Base-by-base conservation (phyloP, 2,329 filamentous ascomycete genomes). In the Xylariaceae sp. region DNA sequence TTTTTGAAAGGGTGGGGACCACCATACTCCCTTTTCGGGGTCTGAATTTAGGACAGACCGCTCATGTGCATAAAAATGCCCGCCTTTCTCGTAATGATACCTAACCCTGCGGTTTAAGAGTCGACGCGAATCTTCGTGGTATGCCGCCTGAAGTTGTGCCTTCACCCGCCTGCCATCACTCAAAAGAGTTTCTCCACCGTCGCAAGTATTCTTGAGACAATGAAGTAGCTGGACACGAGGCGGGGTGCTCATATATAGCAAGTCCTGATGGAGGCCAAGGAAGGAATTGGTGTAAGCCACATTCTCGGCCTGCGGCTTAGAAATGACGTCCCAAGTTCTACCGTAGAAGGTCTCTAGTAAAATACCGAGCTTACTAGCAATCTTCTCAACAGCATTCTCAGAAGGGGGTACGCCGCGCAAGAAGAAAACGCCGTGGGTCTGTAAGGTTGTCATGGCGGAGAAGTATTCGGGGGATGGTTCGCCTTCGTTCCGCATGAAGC, bases 311-410 rank as follows among this genome's bases (percentile, higher is more conserved):
- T 90, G 73, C 1, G 89, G 88, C 50, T 96, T 89, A 2, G 88
- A 91, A 51, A 86, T 84, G 12, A 98, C 93, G 73, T 97, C 89
- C 86, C 93, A 98, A 0, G 91, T 96, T 64, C 82, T 79, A 42
- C 95, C 95, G 73, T 98, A 98, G 70, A 98, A 95, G 7, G 93
- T 95, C 65, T 91, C 87, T 67, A 91, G 89, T 21, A 97, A 76
- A 32, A 84, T 84, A 1, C 92, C 93, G 56, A 98, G 89, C 49
- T 87, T 84, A 3, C 80, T 78, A 2, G 87, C 89, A 55, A 98
- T 85, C 20, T 79, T 75, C 40, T 84, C 80, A 3, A 97, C 88
- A 3, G 86, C 81, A 1, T 80, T 73, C 58, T 89, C 83, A 16
- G 83, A 81, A 9, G 86, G 77, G 0, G 93, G 93, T 5, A 96